Conservation (phyloP, 225 moss, liverwort and hornwort genomes). For the Marchantia paleacea region DNA sequence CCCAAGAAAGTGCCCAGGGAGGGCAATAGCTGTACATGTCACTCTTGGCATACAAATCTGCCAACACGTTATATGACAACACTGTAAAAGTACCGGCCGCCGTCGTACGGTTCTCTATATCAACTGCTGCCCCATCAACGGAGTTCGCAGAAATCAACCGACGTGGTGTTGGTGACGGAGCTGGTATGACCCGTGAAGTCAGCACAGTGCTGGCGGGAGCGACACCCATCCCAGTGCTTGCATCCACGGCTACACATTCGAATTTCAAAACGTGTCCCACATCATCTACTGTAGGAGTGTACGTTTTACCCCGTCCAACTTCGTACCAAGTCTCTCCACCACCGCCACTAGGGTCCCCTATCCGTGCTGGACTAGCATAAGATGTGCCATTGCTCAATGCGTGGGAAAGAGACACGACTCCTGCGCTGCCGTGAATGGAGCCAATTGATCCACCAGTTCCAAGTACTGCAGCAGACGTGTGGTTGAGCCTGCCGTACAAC, state of each 20-base stretch:
- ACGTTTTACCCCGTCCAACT: conserved; percentile 64
- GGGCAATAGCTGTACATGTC: conserved; percentile 84
- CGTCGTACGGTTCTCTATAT: conserved; percentile 52
- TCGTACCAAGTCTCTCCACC: conserved; percentile 61
- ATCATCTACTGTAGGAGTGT: conserved; percentile 77
- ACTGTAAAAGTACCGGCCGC: conserved; percentile 67
- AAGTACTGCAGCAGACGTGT: conserved; percentile 41
- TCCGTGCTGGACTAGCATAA: conserved; percentile 74
- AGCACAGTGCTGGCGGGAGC: conserved; percentile 74
- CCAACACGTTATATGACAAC: conserved; percentile 78
- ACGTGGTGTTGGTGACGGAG: conserved; percentile 91
- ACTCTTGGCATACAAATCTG: conserved; percentile 73
- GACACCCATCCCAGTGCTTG: conserved; percentile 62
- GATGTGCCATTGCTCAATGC: conserved; percentile 50
- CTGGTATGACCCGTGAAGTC: conserved; percentile 90
- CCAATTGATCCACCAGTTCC: conserved; percentile 38
- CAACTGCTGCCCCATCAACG: conserved; percentile 57
- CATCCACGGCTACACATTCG: conserved; percentile 78
- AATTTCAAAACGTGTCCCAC: conserved; percentile 73
- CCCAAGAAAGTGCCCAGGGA: conserved; percentile 77
- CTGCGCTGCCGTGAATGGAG: conserved; percentile 21
- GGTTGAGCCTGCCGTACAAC: conserved; percentile 48
- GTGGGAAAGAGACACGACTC: conserved; percentile 28
- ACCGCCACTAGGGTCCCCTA: conserved; percentile 40
- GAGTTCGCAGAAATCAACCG: conserved; percentile 66